Evolutionary conservation across 1,284 basidiomycete genomes (phyloP), one percentile per base, ranked within the genome.

Genomic region (Puccinia triticina): DNA sequence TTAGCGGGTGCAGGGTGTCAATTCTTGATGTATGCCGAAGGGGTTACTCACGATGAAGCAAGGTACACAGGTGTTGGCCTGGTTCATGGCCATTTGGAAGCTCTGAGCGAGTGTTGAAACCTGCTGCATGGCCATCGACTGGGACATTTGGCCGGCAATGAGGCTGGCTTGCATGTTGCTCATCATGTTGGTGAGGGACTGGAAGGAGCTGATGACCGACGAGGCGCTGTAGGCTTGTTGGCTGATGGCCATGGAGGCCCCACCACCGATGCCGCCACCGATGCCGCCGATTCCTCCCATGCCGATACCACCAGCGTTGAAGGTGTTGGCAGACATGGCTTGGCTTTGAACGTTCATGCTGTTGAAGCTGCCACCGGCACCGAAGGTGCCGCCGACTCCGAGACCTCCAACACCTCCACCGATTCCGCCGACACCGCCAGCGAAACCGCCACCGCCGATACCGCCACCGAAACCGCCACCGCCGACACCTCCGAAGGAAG

Each of bases 211-310:
- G 34, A n/a, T 66, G 21, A 43, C 64, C 4, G 64, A 66, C 1
- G 29, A 34, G 26, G 59, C 26, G 37, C 64, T 66, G 64, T 40
- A 66, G 16, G 37, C n/a, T 40, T 40, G 37, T n/a, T 66, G 64
- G 18, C 18, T 34, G 18, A 43, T 43, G 14, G 29, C 26, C 34
- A 43, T 43, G 14, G 29, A 16, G 23, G 8, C 18, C 16, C 14
- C 64, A 61, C 59, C 59, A 12, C 59, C 59, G 29, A 61, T 34
- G 8, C 14, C n/a, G 59, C 59, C 59, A n/a, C n/a, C 55, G 59
- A 29, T 8, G 29, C 48, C 48, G 16, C 18, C 18, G n/a, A n/a
- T n/a, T n/a, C n/a, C n/a, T n/a, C n/a, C n/a, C n/a, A n/a, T n/a
- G 40, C 40, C 40, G 40, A 43, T 43, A 43, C 40, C n/a, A n/a